A percentile compares a stretch with the other conserved stretches of the same genome.
phyloP scores from a whole-genome alignment of 192 early-diverging fungal species.

The Gigaspora rosea region DNA sequence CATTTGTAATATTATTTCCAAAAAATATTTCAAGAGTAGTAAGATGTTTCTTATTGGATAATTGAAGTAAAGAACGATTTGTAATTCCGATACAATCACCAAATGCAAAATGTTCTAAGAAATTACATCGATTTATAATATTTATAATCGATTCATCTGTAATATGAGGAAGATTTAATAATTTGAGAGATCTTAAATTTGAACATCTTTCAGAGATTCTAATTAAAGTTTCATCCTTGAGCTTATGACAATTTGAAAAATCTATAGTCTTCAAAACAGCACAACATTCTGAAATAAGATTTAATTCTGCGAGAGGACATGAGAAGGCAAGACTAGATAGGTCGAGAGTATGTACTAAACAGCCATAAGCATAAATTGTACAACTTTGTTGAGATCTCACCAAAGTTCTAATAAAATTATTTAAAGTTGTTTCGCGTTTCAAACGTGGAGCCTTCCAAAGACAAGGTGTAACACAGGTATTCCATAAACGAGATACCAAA shows the following conservation, averaged over 20 bases:
- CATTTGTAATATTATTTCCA: slow-evolving; percentile 4
- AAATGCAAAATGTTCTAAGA: slow-evolving; percentile 16
- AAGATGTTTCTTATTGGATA: slow-evolving; percentile 1
- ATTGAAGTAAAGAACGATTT: neutral
- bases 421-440: slow-evolving; percentile 20
- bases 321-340: neutral
- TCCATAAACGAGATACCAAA: slow-evolving; percentile 27
- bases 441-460: slow-evolving; percentile 16
- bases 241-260: slow-evolving; percentile 19
- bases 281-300: slow-evolving; percentile 28
- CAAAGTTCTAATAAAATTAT: slow-evolving; percentile 30
- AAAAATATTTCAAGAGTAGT: slow-evolving; percentile 20
- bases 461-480: slow-evolving; percentile 11
- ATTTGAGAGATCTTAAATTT: slow-evolving; percentile 24
- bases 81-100: slow-evolving; percentile 23
- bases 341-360: slow-evolving; percentile 25
- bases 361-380: slow-evolving; percentile 26
- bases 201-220: slow-evolving; percentile 19
- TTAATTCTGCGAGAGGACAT: neutral
- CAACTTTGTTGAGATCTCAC: neutral
- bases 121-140: slow-evolving; percentile 5
- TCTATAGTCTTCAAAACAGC: slow-evolving; percentile 21
- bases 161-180: slow-evolving; percentile 28
- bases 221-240: neutral
- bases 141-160: slow-evolving; percentile 6